phyloP scores from a whole-genome alignment of 768 basidiomycete genomes.

The Boletus rubescentipes region DNA sequence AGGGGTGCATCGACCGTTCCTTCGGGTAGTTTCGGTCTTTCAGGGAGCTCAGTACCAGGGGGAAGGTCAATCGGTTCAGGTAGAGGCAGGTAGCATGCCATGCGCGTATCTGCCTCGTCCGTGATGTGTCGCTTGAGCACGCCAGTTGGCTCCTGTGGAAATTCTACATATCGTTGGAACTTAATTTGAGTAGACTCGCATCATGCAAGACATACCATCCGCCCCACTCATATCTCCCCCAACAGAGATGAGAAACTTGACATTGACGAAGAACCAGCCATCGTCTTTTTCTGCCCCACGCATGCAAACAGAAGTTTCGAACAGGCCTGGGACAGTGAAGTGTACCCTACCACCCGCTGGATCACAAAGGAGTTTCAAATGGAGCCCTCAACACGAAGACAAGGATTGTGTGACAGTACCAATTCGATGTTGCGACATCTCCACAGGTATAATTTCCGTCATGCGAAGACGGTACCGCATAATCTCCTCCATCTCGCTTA shows the following conservation, averaged over 20 bases:
- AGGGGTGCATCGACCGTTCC: conserved; percentile 79
- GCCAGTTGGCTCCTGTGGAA: conserved; percentile 66
- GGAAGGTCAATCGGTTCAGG: conserved; percentile 42
- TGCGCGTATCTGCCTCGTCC: conserved; percentile 68
- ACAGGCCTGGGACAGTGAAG: conserved; percentile 72
- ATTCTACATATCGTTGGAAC: conserved; percentile 45
- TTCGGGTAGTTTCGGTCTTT: conserved; percentile 50
- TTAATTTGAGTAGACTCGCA: background rate
- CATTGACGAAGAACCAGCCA: conserved; percentile 84
- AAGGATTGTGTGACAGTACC: conserved; percentile 40
- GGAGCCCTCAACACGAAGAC: conserved; percentile 9
- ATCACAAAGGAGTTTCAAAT: conserved; percentile 20
- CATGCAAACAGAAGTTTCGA: conserved; percentile 72
- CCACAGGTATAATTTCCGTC: conserved; percentile 76
- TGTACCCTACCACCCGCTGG: conserved; percentile 75
- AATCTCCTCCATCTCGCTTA: conserved; percentile 71
- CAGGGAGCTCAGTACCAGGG: conserved; percentile 41
- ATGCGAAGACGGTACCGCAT: conserved; percentile 79
- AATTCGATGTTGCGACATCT: conserved; percentile 73
- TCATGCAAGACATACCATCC: conserved; percentile 49
- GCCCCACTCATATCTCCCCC: conserved; percentile 72
- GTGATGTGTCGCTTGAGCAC: conserved; percentile 64
- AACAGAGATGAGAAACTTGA: conserved; percentile 71
- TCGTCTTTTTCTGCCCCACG: conserved; percentile 66
- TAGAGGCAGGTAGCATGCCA: conserved; percentile 60